Conservation (phyloP, 2,329 filamentous ascomycete genomes). For the Corniculantispora saksenae region DNA sequence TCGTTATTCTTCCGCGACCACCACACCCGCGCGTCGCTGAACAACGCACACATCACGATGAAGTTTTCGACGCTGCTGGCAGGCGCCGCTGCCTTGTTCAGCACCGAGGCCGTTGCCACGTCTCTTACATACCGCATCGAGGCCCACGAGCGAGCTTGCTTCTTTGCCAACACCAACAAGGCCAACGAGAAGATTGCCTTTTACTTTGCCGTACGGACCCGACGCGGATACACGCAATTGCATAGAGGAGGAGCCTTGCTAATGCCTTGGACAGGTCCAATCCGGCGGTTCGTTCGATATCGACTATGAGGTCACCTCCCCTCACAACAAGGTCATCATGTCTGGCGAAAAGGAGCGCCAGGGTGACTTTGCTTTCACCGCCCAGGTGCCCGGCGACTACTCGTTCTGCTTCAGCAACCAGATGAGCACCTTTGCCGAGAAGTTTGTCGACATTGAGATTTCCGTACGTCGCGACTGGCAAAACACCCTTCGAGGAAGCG, state of each 20-base stretch:
- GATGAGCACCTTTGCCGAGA: constrained; percentile 97
- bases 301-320: constrained; percentile 85
- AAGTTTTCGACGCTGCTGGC: constrained; percentile 62
- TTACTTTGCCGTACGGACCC: constrained; percentile 86
- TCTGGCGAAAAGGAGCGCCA: constrained; percentile 89
- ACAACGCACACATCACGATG: constrained; percentile 50
- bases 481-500: background rate
- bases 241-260: background rate
- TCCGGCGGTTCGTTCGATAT: constrained; percentile 97
- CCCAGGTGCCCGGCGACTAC: constrained; percentile 84
- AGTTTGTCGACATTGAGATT: constrained; percentile 97
- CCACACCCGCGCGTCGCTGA: background rate
- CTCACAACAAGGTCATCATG: constrained; percentile 77
- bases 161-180: constrained; percentile 79
- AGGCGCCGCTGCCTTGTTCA: constrained; percentile 71
- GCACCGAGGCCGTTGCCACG: constrained; percentile 72
- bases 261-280: constrained; percentile 70
- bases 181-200: constrained; percentile 89
- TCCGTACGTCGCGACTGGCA: constrained; percentile 58
- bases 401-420: constrained; percentile 98
- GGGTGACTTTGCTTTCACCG: constrained; percentile 97
- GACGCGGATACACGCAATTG: background rate
- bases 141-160: constrained; percentile 94
- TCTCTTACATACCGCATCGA: constrained; percentile 90
- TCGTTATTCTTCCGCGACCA: constrained; percentile 1